phyloP scores from a whole-genome alignment of 2,329 filamentous ascomycete genomes.

The Penicillium sp. region DNA sequence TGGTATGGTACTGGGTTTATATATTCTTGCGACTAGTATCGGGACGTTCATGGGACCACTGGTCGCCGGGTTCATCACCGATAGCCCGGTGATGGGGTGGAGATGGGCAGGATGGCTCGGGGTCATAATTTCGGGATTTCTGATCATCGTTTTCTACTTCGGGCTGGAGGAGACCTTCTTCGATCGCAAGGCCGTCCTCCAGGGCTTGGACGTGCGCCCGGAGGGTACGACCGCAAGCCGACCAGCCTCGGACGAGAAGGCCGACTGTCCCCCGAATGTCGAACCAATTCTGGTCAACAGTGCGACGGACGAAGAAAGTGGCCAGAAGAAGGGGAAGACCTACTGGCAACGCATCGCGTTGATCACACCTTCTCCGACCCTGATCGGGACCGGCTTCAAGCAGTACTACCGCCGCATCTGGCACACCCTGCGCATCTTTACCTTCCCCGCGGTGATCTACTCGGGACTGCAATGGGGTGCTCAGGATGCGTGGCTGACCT shows the following conservation, averaged over 20 bases:
- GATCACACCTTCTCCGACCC: conserved; percentile 58
- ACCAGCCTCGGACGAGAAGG: conserved; percentile 3
- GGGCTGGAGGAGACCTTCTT: conserved; percentile 54
- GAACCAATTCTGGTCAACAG: background rate
- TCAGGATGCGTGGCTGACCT: conserved; percentile 62
- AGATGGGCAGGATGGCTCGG: conserved; percentile 57
- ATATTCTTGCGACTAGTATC: conserved; percentile 57
- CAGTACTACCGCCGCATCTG: conserved; percentile 57
- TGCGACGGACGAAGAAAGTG: conserved; percentile 13
- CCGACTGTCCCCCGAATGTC: background rate
- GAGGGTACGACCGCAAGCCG: background rate
- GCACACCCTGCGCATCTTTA: conserved; percentile 59
- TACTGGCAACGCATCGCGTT: conserved; percentile 59
- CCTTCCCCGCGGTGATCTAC: conserved; percentile 59
- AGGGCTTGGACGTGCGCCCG: conserved; percentile 3
- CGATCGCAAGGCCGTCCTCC: conserved; percentile 19
- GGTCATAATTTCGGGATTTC: conserved; percentile 51
- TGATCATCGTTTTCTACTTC: conserved; percentile 53
- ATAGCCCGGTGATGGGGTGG: conserved; percentile 48
- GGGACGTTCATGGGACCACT: conserved; percentile 59
- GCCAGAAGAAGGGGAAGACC: conserved; percentile 41
- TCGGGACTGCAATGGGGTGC: conserved; percentile 61
- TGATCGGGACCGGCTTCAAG: conserved; percentile 54
- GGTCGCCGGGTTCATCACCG: conserved; percentile 54
- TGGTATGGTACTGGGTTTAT: conserved; percentile 56